Percentiles rank a stretch among this genome's conserved stretches.
Conservation (phyloP, 441 rosid species). For the Euphorbia corollata region DNA sequence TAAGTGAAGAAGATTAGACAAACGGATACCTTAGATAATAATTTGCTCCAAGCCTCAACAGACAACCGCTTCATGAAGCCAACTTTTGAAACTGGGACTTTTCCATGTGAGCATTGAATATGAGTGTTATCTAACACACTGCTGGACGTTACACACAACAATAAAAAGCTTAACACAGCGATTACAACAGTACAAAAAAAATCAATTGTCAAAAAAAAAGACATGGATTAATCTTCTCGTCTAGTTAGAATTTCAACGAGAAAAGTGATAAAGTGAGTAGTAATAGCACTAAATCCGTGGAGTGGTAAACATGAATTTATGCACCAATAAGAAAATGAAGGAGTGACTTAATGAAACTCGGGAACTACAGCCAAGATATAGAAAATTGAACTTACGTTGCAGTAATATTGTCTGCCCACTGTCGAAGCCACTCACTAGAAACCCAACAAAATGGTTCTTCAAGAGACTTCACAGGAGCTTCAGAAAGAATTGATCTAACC, state of each 20-base stretch:
- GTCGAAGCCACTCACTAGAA: constrained; percentile 85
- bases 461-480: constrained; percentile 64
- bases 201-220: constrained; percentile 1
- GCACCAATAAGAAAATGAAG: constrained; percentile 7
- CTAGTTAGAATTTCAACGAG: background rate
- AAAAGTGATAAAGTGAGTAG: background rate
- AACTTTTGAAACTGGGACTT: constrained; percentile 63
- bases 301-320: constrained; percentile 6
- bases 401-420: constrained; percentile 70
- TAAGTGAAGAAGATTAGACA: constrained; percentile 12
- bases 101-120: constrained; percentile 78
- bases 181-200: background rate
- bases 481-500: constrained; percentile 76
- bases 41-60: constrained; percentile 64
- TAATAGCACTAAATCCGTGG: background rate
- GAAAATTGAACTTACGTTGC: constrained; percentile 60
- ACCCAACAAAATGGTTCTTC: constrained; percentile 74
- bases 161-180: background rate
- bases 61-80: constrained; percentile 75
- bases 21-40: constrained; percentile 60
- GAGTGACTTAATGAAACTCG: constrained; percentile 11
- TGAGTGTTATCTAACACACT: constrained; percentile 66
- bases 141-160: constrained; percentile 22
- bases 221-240: background rate
- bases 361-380: constrained; percentile 8